Evolutionary conservation across 2,329 filamentous ascomycete species (phyloP).

Genomic region (Basipetospora chlamydospora): DNA sequence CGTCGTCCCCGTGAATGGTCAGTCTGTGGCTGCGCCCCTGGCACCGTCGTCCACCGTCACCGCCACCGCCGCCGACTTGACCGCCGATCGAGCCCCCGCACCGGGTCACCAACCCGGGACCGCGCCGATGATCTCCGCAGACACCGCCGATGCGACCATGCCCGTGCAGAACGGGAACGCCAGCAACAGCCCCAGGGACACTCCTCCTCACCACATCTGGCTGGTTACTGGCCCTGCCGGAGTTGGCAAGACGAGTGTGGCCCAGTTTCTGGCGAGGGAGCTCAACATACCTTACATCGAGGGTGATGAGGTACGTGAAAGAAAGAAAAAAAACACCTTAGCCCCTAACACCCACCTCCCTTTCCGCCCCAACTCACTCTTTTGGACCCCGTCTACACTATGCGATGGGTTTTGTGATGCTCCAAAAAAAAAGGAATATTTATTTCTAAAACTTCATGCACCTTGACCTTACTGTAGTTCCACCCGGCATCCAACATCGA

Average conservation of each 20-base stretch:
- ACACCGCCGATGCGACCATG: constrained; percentile 6
- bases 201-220: constrained; percentile 68
- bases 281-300: constrained; percentile 58
- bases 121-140: constrained; percentile 7
- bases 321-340: too few species aligned
- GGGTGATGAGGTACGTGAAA: constrained; percentile 63
- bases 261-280: constrained; percentile 45
- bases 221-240: constrained; percentile 67
- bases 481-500: constrained; percentile 67
- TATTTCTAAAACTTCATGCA: too few species aligned
- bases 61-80: constrained; percentile 15
- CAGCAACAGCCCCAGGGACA: too few species aligned
- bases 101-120: constrained; percentile 3
- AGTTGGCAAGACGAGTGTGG: constrained; percentile 66
- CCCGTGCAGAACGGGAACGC: constrained; percentile 6
- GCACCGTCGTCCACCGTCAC: constrained; percentile 7
- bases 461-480: constrained; percentile 35
- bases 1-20: too few species aligned
- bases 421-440: too few species aligned
- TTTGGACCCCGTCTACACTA: background rate
- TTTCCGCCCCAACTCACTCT: too few species aligned
- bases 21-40: constrained; percentile 23
- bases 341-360: too few species aligned
- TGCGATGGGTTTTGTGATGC: too few species aligned
- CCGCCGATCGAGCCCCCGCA: too few species aligned